Conservation (phyloP, 768 basidiomycete genomes). For the Tylopilus sp. region DNA sequence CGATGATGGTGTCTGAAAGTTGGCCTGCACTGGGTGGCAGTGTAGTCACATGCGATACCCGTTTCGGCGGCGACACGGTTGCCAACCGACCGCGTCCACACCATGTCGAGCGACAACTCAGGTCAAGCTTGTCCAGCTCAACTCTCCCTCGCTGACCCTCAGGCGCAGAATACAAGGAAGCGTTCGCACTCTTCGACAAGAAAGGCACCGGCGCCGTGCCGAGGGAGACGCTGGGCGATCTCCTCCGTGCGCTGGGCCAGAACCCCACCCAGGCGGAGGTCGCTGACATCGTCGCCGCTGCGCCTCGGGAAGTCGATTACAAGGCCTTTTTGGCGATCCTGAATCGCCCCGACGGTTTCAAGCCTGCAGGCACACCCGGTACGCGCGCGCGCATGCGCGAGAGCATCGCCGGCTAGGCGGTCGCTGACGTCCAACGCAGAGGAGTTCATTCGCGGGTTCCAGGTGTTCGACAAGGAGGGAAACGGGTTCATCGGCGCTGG, state of each 20-base stretch:
- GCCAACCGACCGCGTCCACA: background rate
- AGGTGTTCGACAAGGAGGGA: slow-evolving; percentile 90
- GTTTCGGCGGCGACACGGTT: background rate
- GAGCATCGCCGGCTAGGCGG: background rate
- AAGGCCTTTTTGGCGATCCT: slow-evolving; percentile 87
- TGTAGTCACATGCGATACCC: no score
- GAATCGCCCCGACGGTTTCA: slow-evolving; percentile 94
- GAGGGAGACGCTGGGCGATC: slow-evolving; percentile 84
- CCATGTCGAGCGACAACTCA: slow-evolving; percentile 52
- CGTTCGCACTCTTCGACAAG: slow-evolving; percentile 98
- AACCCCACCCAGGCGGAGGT: slow-evolving; percentile 99
- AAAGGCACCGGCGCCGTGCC: slow-evolving; percentile 89
- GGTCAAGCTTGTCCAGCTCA: slow-evolving; percentile 26
- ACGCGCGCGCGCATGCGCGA: slow-evolving; percentile 26
- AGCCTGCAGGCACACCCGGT: slow-evolving; percentile 96
- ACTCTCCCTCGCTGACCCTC: background rate
- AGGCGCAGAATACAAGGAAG: slow-evolving; percentile 87
- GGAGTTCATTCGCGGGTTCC: slow-evolving; percentile 99
- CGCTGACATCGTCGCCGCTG: slow-evolving; percentile 65
- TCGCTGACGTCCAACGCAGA: slow-evolving; percentile 45
- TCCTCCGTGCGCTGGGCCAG: slow-evolving; percentile 91
- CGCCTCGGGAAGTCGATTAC: slow-evolving; percentile 89
- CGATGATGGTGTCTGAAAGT: no score
- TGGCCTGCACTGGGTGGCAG: no score
- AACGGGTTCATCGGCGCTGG: slow-evolving; percentile 68